phyloP scores from a whole-genome alignment of 1,284 basidiomycete genomes.

The Ustilago xerochloae region DNA sequence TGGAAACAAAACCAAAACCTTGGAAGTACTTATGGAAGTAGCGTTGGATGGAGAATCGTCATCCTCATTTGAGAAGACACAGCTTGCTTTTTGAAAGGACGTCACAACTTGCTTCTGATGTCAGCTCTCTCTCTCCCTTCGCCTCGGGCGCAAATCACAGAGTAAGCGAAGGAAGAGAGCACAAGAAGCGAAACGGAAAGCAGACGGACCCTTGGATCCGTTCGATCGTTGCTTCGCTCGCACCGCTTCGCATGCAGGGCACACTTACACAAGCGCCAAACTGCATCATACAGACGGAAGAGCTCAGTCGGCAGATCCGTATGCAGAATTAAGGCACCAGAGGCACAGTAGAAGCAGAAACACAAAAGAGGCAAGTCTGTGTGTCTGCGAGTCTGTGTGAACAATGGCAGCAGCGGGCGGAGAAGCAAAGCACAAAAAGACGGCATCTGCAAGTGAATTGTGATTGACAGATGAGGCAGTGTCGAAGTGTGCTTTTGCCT shows the following conservation, averaged over 20 bases:
- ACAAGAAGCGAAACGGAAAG: too few species aligned
- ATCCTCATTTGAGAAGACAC: neutral
- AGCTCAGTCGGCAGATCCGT: too few species aligned
- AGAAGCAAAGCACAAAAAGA: neutral
- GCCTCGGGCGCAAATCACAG: neutral
- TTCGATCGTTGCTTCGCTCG: neutral
- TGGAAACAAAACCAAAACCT: neutral
- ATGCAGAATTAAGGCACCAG: too few species aligned
- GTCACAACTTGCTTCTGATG: slow-evolving; percentile 11
- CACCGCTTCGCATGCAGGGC: too few species aligned
- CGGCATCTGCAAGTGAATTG: neutral
- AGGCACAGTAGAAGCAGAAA: too few species aligned
- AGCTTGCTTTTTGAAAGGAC: neutral
- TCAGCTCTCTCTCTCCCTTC: neutral
- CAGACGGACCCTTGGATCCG: neutral
- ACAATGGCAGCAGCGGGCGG: too few species aligned
- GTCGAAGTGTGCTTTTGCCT: neutral
- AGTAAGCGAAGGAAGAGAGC: neutral
- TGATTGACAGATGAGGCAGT: neutral
- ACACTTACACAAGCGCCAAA: too few species aligned
- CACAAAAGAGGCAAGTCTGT: too few species aligned
- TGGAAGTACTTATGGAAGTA: neutral
- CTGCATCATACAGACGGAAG: too few species aligned
- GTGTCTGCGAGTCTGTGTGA: too few species aligned
- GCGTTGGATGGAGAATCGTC: neutral